Evolutionary conservation across 2,329 filamentous ascomycete genomes (phyloP).

Genomic region (Stagonosporopsis tanaceti): DNA sequence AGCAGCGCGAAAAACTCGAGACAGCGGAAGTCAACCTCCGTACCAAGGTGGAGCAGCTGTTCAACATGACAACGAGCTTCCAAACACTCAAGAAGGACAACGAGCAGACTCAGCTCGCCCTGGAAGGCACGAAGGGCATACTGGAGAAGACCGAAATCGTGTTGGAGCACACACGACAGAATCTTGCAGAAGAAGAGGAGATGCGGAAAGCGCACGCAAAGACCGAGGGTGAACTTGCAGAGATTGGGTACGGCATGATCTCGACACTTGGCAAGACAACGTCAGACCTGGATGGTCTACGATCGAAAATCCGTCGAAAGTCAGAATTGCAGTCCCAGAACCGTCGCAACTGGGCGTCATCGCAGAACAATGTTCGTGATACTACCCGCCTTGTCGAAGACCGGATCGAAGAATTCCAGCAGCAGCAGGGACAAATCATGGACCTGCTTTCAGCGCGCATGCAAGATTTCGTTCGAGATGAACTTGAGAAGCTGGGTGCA

Average conservation of each 20-base stretch:
- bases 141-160: constrained; percentile 89
- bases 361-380: constrained; percentile 76
- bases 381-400: constrained; percentile 80
- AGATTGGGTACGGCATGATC: constrained; percentile 78
- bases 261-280: constrained; percentile 80
- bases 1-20: constrained; percentile 90
- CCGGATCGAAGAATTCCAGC: constrained; percentile 75
- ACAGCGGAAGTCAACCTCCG: constrained; percentile 89
- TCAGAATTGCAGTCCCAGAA: constrained; percentile 85
- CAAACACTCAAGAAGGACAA: constrained; percentile 90
- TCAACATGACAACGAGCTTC: constrained; percentile 84
- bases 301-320: constrained; percentile 85
- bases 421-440: constrained; percentile 76
- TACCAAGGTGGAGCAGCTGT: constrained; percentile 93
- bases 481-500: constrained; percentile 73
- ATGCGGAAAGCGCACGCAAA: constrained; percentile 84
- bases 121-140: constrained; percentile 82
- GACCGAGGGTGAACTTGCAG: constrained; percentile 79
- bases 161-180: constrained; percentile 76
- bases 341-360: constrained; percentile 77
- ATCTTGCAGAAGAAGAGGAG: constrained; percentile 78
- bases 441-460: constrained; percentile 73
- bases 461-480: constrained; percentile 76
- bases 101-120: constrained; percentile 73
- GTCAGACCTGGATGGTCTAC: constrained; percentile 79